These are phyloP conservation scores for Microbotryum intermedium DNA, from an alignment of 1,284 basidiomycete genomes.

Conservation along the genomic window DNA sequence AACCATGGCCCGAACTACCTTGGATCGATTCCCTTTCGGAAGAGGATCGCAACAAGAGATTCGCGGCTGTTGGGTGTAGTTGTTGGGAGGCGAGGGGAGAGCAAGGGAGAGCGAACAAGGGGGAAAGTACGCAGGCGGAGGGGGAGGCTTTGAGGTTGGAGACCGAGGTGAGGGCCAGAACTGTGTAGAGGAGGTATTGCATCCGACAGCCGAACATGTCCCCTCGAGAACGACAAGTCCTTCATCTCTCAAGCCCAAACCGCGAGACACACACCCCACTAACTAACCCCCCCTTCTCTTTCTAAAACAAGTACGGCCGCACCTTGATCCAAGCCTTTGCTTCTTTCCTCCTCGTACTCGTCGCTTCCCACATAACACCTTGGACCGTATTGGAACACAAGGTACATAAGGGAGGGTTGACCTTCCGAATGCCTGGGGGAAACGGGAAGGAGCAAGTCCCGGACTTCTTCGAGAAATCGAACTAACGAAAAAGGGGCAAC, in stretches of 20 bases:
- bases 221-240: no score
- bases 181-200: no score
- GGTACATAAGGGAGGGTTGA: background rate
- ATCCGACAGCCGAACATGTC: no score
- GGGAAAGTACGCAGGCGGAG: background rate
- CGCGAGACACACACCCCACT: no score
- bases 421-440: no score
- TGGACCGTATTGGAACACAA: constrained; percentile 30
- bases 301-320: constrained; percentile 6
- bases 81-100: constrained; percentile 9
- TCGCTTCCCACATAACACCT: constrained; percentile 13
- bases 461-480: no score
- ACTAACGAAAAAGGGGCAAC: no score
- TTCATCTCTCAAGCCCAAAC: no score
- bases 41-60: constrained; percentile 10
- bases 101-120: background rate
- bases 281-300: background rate
- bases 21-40: background rate
- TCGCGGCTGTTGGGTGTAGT: constrained; percentile 16
- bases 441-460: no score
- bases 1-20: no score
- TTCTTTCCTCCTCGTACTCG: constrained; percentile 23
- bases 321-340: constrained; percentile 5
- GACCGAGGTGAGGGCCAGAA: constrained; percentile 12
- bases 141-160: constrained; percentile 16